These are phyloP conservation scores for Wakefieldia striispora DNA, from an alignment of 768 basidiomycete species.

Conservation along the genomic window DNA sequence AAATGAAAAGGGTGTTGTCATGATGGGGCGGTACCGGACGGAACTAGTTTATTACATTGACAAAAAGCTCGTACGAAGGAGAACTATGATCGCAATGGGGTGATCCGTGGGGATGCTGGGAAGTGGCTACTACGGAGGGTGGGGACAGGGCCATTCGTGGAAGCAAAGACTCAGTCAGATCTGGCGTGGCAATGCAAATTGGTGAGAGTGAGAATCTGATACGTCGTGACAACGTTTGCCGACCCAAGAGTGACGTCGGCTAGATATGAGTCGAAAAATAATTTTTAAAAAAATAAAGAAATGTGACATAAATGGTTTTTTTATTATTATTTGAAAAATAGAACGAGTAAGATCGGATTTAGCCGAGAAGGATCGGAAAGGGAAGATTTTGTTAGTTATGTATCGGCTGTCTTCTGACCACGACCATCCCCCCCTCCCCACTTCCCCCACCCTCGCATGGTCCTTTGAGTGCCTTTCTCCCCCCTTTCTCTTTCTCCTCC, in stretches of 20 bases:
- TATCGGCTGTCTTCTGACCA: conserved; percentile 32
- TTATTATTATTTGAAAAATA: conserved; percentile 7
- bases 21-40: conserved; percentile 13
- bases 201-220: conserved; percentile 9
- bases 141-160: neutral
- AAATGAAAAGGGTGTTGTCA: neutral
- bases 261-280: conserved; percentile 25
- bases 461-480: conserved; percentile 32
- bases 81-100: neutral
- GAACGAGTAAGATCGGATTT: conserved; percentile 17
- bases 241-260: conserved; percentile 25
- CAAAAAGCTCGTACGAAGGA: neutral
- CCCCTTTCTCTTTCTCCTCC: conserved; percentile 28
- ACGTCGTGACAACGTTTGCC: conserved; percentile 8
- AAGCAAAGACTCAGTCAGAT: conserved; percentile 12
- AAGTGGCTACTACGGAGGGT: neutral
- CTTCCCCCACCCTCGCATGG: conserved; percentile 32
- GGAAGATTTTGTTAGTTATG: conserved; percentile 24
- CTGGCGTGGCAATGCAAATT: conserved; percentile 16
- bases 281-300: conserved; percentile 12
- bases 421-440: conserved; percentile 19
- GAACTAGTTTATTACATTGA: conserved; percentile 9
- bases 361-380: conserved; percentile 25
- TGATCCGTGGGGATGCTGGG: conserved; percentile 6
- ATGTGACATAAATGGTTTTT: neutral